A percentile compares a stretch with the other conserved stretches of the same genome.
phyloP scores from a whole-genome alignment of 805 yeast genomes.

The Saccharomycopsis sp. region DNA sequence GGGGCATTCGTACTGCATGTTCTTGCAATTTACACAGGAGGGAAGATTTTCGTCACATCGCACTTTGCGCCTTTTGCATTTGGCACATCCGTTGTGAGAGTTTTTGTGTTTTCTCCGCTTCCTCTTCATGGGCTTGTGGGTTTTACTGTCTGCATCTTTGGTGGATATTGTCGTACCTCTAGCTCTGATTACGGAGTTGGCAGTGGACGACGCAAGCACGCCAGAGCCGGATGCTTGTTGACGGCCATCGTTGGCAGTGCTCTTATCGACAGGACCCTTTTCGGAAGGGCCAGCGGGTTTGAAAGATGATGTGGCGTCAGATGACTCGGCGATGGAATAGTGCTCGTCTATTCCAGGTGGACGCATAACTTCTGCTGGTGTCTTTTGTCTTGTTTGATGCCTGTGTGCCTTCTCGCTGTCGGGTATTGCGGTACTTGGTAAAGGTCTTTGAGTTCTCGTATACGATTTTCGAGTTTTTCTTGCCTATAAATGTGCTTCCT shows the following conservation, averaged over 20 bases:
- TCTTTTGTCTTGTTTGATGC: neutral
- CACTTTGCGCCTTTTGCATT: slow-evolving; percentile 5
- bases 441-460: neutral
- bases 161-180: neutral
- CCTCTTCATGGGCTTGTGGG: neutral
- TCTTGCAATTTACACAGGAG: slow-evolving; percentile 1
- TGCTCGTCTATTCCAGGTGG: neutral
- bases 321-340: neutral
- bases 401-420: neutral
- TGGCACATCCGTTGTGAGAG: slow-evolving; percentile 3
- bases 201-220: neutral
- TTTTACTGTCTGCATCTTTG: neutral
- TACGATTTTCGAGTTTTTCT: neutral
- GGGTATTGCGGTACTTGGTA: neutral
- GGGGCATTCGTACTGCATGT: slow-evolving; percentile 6
- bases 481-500: neutral
- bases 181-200: neutral
- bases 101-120: slow-evolving; percentile 1
- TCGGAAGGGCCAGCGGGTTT: too few relatives aligned
- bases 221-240: neutral
- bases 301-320: neutral
- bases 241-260: too few relatives aligned
- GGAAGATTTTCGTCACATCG: slow-evolving; percentile 9
- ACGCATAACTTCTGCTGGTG: neutral
- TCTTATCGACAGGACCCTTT: too few relatives aligned